These are phyloP conservation scores for Candida sonorensis DNA, from an alignment of 805 yeast species.

Conservation along the genomic window DNA sequence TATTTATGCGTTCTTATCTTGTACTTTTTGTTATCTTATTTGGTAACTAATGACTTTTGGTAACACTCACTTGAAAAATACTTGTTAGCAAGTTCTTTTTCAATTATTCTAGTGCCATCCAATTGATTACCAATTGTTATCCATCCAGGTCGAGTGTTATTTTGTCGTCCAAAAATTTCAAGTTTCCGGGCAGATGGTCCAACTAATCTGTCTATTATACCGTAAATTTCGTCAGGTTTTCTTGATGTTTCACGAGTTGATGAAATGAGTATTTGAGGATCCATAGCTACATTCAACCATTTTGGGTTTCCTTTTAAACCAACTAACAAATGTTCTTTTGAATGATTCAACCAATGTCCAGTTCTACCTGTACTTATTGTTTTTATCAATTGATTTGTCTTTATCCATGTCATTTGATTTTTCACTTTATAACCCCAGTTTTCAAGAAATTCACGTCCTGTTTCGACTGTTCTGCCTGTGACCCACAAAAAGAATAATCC, in stretches of 20 bases:
- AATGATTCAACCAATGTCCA: constrained; percentile 95
- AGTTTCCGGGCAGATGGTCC: constrained; percentile 73
- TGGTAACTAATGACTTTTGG: too few relatives aligned
- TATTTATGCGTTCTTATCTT: too few relatives aligned
- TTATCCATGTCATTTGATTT: constrained; percentile 87
- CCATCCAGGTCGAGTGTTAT: constrained; percentile 88
- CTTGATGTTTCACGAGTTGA: constrained; percentile 83
- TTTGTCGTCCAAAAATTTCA: constrained; percentile 85
- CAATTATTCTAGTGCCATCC: constrained; percentile 50
- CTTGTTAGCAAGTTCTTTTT: constrained; percentile 40
- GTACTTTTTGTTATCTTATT: too few relatives aligned
- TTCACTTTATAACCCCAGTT: constrained; percentile 78
- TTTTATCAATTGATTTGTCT: constrained; percentile 78
- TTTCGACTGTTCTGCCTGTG: constrained; percentile 87
- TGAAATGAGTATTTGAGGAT: constrained; percentile 73
- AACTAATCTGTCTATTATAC: constrained; percentile 75
- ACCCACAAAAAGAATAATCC: constrained; percentile 89
- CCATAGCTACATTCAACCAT: constrained; percentile 64
- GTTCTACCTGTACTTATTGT: constrained; percentile 95
- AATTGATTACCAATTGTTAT: constrained; percentile 77
- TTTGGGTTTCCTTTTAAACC: constrained; percentile 77
- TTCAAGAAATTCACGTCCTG: constrained; percentile 68
- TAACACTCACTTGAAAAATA: too few relatives aligned
- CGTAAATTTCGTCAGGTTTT: constrained; percentile 89
- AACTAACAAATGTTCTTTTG: constrained; percentile 83